These are phyloP conservation scores for Fusarium siculi DNA, from an alignment of 2,329 filamentous ascomycete species.

Conservation along the genomic window DNA sequence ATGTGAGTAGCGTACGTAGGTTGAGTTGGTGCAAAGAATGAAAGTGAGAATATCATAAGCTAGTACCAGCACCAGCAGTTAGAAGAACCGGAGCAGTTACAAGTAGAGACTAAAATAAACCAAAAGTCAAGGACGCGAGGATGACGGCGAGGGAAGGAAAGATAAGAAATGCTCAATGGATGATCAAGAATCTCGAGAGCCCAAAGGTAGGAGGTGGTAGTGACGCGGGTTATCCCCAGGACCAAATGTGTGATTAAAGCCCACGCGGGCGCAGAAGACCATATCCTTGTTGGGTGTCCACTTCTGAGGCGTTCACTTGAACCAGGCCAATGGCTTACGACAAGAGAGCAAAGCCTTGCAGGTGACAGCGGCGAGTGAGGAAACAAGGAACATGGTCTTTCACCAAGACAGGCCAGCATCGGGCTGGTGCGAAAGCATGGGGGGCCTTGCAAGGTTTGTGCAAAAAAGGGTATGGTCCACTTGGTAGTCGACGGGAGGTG, in stretches of 20 bases:
- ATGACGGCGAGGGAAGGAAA: slow-evolving; percentile 25
- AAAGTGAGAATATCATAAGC: slow-evolving; percentile 26
- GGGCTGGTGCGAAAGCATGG: slow-evolving; percentile 31
- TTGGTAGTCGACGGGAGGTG: slow-evolving; percentile 41
- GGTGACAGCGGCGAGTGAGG: slow-evolving; percentile 36
- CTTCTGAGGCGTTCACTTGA: slow-evolving; percentile 35
- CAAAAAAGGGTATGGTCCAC: slow-evolving; percentile 31
- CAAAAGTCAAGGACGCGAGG: slow-evolving; percentile 12
- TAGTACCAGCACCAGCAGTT: slow-evolving; percentile 40
- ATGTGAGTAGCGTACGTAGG: slow-evolving; percentile 9
- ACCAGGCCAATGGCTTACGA: slow-evolving; percentile 35
- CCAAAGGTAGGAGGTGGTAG: slow-evolving; percentile 25
- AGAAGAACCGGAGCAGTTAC: slow-evolving; percentile 29
- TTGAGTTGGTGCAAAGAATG: slow-evolving; percentile 2
- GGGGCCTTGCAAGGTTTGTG: slow-evolving; percentile 24
- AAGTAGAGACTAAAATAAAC: slow-evolving; percentile 32
- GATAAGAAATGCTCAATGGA: slow-evolving; percentile 27
- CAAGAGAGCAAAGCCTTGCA: slow-evolving; percentile 37
- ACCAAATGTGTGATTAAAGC: slow-evolving; percentile 42
- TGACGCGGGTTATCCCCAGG: slow-evolving; percentile 33
- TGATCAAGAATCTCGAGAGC: slow-evolving; percentile 30
- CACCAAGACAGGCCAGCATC: slow-evolving; percentile 24
- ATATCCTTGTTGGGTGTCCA: slow-evolving; percentile 42
- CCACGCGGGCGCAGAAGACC: slow-evolving; percentile 38
- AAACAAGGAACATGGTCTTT: slow-evolving; percentile 21